Conservation (phyloP, 768 basidiomycete genomes). For the Bullera alba region DNA sequence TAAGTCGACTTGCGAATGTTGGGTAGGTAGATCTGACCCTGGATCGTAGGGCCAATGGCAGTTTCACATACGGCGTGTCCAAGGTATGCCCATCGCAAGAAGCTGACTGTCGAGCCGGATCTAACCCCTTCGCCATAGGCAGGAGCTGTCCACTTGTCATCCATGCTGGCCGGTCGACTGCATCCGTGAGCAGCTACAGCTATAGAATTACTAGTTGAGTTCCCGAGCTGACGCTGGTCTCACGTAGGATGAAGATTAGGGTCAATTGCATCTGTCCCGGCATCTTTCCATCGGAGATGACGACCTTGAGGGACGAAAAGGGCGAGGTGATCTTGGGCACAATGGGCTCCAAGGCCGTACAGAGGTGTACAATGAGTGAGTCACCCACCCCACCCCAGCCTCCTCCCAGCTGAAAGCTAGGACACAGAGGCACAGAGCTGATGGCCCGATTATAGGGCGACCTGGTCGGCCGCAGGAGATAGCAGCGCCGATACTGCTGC, state of each 20-base stretch:
- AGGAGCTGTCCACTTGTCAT: conserved; percentile 12
- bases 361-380: conserved; percentile 10
- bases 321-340: conserved; percentile 2
- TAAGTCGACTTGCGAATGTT: not conserved
- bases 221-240: not conserved
- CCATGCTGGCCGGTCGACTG: conserved; percentile 15
- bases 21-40: too few species aligned
- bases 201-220: not conserved
- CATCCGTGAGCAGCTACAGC: conserved; percentile 11
- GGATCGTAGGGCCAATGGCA: conserved; percentile 7
- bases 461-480: conserved; percentile 26
- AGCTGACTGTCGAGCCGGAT: not conserved
- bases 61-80: conserved; percentile 21
- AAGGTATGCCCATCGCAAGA: conserved; percentile 4
- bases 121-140: not conserved
- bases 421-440: not conserved
- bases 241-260: conserved; percentile 27
- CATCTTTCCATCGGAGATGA: conserved; percentile 36
- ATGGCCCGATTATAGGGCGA: conserved; percentile 12
- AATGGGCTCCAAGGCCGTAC: conserved; percentile 13
- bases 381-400: not conserved
- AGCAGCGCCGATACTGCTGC: conserved; percentile 26
- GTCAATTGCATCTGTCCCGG: conserved; percentile 35
- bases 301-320: conserved; percentile 8
- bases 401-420: not conserved